Percentiles rank a stretch among this genome's conserved stretches.
Conservation (phyloP, 257 asterid genomes). For the Ligustrum vulgare region DNA sequence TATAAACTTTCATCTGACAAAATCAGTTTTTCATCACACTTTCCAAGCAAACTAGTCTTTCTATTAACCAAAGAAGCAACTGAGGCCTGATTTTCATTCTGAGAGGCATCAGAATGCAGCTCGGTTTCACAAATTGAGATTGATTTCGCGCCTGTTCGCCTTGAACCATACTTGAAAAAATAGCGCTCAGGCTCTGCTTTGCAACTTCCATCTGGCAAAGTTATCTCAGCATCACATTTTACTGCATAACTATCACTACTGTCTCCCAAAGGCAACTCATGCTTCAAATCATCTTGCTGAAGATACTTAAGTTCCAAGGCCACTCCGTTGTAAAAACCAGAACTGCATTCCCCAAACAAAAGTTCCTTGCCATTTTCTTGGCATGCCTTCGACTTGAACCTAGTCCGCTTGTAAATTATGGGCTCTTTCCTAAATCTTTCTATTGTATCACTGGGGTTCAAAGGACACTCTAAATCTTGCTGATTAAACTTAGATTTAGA, state of each 20-base stretch:
- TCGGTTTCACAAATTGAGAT: conserved; percentile 17
- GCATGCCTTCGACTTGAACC: neutral
- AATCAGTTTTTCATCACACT: conserved; percentile 24
- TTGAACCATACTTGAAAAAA: conserved; percentile 51
- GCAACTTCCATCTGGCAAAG: conserved; percentile 30
- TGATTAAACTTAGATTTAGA: conserved; percentile 13
- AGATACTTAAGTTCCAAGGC: conserved; percentile 24
- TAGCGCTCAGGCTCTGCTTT: conserved; percentile 35
- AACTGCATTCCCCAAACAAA: conserved; percentile 12
- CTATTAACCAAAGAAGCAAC: conserved; percentile 24
- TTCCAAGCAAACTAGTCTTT: conserved; percentile 17
- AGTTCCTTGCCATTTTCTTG: neutral
- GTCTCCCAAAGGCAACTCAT: conserved; percentile 11
- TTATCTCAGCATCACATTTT: conserved; percentile 26
- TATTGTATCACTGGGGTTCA: neutral
- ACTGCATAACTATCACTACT: conserved; percentile 12
- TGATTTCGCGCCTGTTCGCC: conserved; percentile 32
- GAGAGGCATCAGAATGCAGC: conserved; percentile 15
- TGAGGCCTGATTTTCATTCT: conserved; percentile 25
- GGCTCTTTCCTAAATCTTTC: conserved; percentile 1
- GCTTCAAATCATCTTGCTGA: conserved; percentile 28
- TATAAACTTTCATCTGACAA: conserved; percentile 24
- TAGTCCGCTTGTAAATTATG: neutral
- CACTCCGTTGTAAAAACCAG: neutral
- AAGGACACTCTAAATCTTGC: neutral